Conservation (phyloP, 495 filamentous ascomycete species). For the Neurospora sublineolata region DNA sequence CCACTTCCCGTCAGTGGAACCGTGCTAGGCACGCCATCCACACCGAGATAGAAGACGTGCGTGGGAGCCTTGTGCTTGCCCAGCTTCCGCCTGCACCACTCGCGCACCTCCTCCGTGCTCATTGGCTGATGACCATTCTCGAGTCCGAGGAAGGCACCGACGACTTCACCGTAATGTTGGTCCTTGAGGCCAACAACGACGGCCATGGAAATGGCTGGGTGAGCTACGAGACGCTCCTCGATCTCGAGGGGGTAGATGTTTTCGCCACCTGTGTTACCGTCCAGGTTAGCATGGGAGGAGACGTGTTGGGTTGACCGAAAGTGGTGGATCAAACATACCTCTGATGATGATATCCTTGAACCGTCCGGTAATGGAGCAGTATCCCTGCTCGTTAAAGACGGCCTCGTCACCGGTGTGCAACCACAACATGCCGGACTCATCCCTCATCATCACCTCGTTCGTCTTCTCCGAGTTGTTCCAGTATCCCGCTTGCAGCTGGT, state of each 20-base stretch:
- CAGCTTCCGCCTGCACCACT: conserved; percentile 48
- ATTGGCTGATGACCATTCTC: conserved; percentile 23
- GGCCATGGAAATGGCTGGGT: conserved; percentile 43
- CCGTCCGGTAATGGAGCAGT: conserved; percentile 51
- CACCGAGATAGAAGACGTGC: conserved; percentile 54
- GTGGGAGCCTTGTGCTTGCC: conserved; percentile 57
- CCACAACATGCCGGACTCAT: conserved; percentile 50
- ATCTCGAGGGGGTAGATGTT: conserved; percentile 64
- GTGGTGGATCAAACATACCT: conserved; percentile 15
- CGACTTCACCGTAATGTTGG: conserved; percentile 54
- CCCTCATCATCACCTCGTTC: conserved; percentile 46
- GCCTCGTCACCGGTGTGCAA: conserved; percentile 62
- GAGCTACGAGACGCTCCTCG: conserved; percentile 51
- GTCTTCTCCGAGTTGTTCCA: conserved; percentile 63
- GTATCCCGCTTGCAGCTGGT: conserved; percentile 57
- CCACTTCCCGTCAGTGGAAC: conserved; percentile 60
- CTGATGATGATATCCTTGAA: conserved; percentile 59
- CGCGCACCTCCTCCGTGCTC: conserved; percentile 38
- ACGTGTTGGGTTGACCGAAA: not conserved
- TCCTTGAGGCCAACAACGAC: conserved; percentile 54
- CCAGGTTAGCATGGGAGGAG: not conserved
- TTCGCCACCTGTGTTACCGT: conserved; percentile 32
- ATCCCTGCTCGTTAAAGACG: conserved; percentile 50
- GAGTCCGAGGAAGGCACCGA: conserved; percentile 47
- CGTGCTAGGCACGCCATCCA: conserved; percentile 42